Percentiles rank a stretch among this genome's conserved stretches.
Conservation (phyloP, 2,329 filamentous ascomycete genomes). For the Aureobasidium sp. region DNA sequence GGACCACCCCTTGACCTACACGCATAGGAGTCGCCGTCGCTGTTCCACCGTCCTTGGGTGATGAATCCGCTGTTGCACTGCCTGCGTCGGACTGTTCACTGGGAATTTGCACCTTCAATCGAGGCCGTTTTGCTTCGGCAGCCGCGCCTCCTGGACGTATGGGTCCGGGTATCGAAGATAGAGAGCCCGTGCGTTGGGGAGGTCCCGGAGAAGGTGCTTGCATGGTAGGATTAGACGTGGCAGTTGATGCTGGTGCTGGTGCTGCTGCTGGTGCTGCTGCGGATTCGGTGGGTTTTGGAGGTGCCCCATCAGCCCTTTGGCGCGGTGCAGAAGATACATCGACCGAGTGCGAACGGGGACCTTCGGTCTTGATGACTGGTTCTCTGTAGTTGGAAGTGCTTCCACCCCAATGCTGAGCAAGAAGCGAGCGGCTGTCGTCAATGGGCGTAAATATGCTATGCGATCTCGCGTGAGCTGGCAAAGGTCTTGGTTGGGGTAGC, state of each 20-base stretch:
- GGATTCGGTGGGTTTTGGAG: conserved; percentile 25
- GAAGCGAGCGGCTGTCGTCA: conserved; percentile 79
- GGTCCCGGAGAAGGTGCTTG: conserved; percentile 27
- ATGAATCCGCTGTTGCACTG: conserved; percentile 63
- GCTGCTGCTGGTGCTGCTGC: not conserved
- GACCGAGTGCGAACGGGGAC: conserved; percentile 53
- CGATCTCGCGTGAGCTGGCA: conserved; percentile 52
- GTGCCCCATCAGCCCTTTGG: conserved; percentile 34
- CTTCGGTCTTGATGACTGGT: conserved; percentile 34
- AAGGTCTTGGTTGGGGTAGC: conserved; percentile 55
- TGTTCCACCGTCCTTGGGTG: conserved; percentile 51
- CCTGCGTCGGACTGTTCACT: conserved; percentile 71
- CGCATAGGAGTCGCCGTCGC: conserved; percentile 18
- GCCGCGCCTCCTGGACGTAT: conserved; percentile 70
- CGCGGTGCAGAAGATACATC: conserved; percentile 52
- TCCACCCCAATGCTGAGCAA: conserved; percentile 66
- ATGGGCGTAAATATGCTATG: conserved; percentile 97
- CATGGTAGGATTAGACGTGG: conserved; percentile 6
- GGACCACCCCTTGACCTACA: conserved; percentile 51
- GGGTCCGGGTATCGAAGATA: conserved; percentile 59
- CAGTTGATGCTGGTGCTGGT: not conserved
- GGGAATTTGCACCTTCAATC: conserved; percentile 89
- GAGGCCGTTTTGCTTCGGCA: conserved; percentile 61
- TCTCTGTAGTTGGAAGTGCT: conserved; percentile 46
- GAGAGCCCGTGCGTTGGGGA: conserved; percentile 44